Base-by-base conservation (phyloP, 2,329 filamentous ascomycete genomes). In the Thelonectria olida region DNA sequence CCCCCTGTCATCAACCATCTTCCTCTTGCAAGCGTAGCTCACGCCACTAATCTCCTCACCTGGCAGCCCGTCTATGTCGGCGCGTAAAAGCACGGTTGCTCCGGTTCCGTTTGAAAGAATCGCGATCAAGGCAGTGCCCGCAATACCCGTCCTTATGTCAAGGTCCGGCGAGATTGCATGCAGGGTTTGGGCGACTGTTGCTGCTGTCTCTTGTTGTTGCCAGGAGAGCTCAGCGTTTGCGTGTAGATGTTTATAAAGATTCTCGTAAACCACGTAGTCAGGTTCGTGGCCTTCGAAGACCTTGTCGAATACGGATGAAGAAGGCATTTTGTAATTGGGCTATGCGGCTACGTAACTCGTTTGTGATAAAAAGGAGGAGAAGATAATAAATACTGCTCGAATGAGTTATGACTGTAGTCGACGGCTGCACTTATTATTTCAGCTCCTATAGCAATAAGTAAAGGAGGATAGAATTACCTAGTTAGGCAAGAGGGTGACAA, bases 1-100 rank as follows among this genome's bases (percentile, higher is more conserved):
- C 8, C 62, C 65, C 0, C 51, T 36, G 9, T 34, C 7, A 9
- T 69, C 62, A 0, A 51, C 3, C 60, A 58, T 61, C 0, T 47
- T 47, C 0, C 55, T 58, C 0, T 50, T 62, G 20, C 85, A 88
- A 0, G 86, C 82, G 68, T 89, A 90, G 0, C 76, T 68, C 0
- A 90, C 73, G 0, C 80, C 81, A 0, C 86, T 88, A 19, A 77
- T 73, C 71, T 90, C 88, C 56, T 80, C 67, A 0, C 90, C 76
- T 0, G 88, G 87, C 0, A 90, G 75, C 0, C 81, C 88, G 66
- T 90, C 88, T 62, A 89, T 86, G 57, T 90, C 88, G 1, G 88
- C 85, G 2, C 88, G 82, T 0, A 90, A 76, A 0, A 90, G 78
- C 1, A 90, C 73, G 0, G 80, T 88, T 2, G 80, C 80, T 0